Conservation (phyloP, 768 basidiomycete genomes). For the Pulveroboletus sp. region DNA sequence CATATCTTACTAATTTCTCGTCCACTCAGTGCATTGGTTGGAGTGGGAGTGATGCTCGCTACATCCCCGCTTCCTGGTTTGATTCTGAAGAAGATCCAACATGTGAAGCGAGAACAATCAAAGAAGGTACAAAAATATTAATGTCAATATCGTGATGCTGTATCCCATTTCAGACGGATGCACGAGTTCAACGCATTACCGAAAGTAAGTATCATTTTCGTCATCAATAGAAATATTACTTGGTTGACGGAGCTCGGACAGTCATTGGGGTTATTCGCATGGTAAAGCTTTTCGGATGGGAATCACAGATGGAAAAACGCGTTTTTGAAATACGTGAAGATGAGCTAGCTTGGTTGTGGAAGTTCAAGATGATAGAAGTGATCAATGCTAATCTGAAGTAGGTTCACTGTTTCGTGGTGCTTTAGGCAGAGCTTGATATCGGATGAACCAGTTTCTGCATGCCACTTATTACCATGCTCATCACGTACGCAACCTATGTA, state of each 20-base stretch:
- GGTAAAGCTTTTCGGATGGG: slow-evolving; percentile 4
- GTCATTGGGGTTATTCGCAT: slow-evolving; percentile 1
- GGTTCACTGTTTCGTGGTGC: not conserved
- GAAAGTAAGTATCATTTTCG: not conserved
- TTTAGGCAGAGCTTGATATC: not conserved
- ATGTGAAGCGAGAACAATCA: not conserved
- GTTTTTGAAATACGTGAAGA: slow-evolving; percentile 3
- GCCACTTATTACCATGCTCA: not conserved
- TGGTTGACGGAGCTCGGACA: not conserved
- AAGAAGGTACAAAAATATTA: not conserved
- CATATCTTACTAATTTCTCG: not conserved
- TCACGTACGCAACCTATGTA: slow-evolving; percentile 3
- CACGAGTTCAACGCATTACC: not conserved
- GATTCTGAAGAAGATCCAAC: not conserved
- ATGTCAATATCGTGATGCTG: not conserved
- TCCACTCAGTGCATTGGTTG: not conserved
- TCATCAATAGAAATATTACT: not conserved
- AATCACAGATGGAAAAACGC: not conserved
- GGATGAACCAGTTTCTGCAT: not conserved
- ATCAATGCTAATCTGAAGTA: not conserved
- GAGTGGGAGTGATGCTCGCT: not conserved
- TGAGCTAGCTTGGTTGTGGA: slow-evolving; percentile 1
- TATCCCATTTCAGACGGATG: not conserved
- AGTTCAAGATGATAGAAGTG: not conserved
- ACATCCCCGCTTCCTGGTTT: not conserved